Conservation (phyloP, 2,329 filamentous ascomycete species). For the Aspergillus versicolor region DNA sequence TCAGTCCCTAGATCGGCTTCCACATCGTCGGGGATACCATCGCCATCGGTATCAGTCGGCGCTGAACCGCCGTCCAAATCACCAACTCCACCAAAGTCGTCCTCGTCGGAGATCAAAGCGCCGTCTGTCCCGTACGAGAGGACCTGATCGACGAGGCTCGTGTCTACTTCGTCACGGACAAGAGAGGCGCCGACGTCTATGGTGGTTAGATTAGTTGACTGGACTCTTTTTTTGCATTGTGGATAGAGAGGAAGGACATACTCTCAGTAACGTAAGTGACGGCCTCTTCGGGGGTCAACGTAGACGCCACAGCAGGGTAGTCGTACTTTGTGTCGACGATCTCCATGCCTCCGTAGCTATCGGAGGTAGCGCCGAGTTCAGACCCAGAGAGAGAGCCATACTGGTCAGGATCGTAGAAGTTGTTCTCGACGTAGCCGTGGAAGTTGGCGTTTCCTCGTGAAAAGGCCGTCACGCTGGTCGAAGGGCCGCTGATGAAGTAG, state of each 20-base stretch:
- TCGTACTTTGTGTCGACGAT: constrained; percentile 14
- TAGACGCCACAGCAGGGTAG: constrained; percentile 10
- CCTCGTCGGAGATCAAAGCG: constrained; percentile 18
- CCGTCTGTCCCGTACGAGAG: constrained; percentile 14
- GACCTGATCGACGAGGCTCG: constrained; percentile 12
- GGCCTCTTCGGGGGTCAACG: constrained; percentile 10
- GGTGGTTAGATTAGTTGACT: neutral
- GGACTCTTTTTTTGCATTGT: neutral
- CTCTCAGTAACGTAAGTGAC: constrained; percentile 14
- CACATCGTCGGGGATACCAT: constrained; percentile 18
- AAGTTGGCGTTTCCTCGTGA: constrained; percentile 57
- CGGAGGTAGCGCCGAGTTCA: constrained; percentile 7
- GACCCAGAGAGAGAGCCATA: constrained; percentile 51
- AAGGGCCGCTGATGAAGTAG: constrained; percentile 58
- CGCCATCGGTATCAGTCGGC: constrained; percentile 15
- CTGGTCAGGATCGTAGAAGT: constrained; percentile 53
- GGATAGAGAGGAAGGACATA: neutral
- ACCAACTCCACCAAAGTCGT: constrained; percentile 14
- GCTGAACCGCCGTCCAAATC: constrained; percentile 13
- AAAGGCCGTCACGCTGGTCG: constrained; percentile 51
- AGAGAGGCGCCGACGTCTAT: constrained; percentile 18
- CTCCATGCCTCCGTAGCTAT: constrained; percentile 18
- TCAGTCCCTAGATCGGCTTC: constrained; percentile 17
- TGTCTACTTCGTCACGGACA: constrained; percentile 15
- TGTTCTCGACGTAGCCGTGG: constrained; percentile 53